Percentiles rank a stretch among this genome's conserved stretches.
Conservation (phyloP, 2,329 filamentous ascomycete species). For the Drechslerella stenobrocha region DNA sequence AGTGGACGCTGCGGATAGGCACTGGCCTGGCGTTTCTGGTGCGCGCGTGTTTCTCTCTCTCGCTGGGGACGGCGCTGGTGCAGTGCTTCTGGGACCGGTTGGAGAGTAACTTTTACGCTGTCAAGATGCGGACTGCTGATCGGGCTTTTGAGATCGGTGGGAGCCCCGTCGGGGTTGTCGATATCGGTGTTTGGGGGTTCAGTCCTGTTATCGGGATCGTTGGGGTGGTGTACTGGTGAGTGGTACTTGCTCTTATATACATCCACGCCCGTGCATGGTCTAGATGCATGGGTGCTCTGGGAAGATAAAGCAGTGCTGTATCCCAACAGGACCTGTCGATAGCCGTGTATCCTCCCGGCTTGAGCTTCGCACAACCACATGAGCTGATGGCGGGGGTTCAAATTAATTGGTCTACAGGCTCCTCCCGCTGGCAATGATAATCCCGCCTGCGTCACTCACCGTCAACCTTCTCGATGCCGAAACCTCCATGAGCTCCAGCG, state of each 20-base stretch:
- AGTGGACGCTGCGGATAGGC: slow-evolving; percentile 30
- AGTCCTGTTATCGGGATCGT: slow-evolving; percentile 20
- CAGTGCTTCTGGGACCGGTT: slow-evolving; percentile 26
- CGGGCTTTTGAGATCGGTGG: slow-evolving; percentile 19
- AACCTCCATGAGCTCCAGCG: too few species aligned
- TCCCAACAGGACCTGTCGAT: too few species aligned
- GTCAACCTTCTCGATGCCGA: background rate
- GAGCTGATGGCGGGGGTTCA: too few species aligned
- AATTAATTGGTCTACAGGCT: slow-evolving; percentile 19
- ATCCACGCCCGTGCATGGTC: too few species aligned
- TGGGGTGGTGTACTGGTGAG: slow-evolving; percentile 30
- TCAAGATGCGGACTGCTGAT: slow-evolving; percentile 11
- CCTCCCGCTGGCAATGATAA: slow-evolving; percentile 18
- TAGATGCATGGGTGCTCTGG: too few species aligned
- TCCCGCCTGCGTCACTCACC: slow-evolving; percentile 10
- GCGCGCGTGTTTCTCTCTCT: slow-evolving; percentile 25
- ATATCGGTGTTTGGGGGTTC: slow-evolving; percentile 27
- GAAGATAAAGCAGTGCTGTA: too few species aligned
- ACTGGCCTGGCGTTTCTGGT: slow-evolving; percentile 22
- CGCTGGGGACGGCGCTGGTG: slow-evolving; percentile 14
- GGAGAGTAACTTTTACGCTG: background rate
- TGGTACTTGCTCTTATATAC: background rate
- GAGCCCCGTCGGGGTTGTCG: slow-evolving; percentile 23
- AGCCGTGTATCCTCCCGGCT: too few species aligned
- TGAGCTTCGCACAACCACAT: too few species aligned